Percentiles rank a stretch among this genome's conserved stretches.
Conservation (phyloP, 768 basidiomycete species). For the Suillus occidentalis region DNA sequence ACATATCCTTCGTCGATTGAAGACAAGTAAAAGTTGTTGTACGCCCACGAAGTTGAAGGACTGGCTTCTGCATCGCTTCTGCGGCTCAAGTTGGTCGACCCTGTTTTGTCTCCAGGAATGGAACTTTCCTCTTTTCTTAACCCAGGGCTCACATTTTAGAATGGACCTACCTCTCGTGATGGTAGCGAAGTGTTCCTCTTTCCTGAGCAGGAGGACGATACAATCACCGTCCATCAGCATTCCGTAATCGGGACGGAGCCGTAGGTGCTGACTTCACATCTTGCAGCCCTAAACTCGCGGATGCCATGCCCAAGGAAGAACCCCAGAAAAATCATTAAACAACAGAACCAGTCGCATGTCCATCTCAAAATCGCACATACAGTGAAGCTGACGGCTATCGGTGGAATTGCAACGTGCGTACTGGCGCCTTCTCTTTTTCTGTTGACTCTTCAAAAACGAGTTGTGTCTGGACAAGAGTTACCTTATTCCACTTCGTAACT, state of each 20-base stretch:
- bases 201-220: slow-evolving; percentile 16
- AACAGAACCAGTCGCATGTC: slow-evolving; percentile 21
- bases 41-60: slow-evolving; percentile 19
- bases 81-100: slow-evolving; percentile 5
- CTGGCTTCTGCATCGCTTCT: slow-evolving; percentile 2
- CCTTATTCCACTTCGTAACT: slow-evolving; percentile 9
- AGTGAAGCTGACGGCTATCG: slow-evolving; percentile 13
- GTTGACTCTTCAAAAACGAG: background rate
- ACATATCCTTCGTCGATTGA: slow-evolving; percentile 30
- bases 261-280: slow-evolving; percentile 18
- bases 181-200: slow-evolving; percentile 14
- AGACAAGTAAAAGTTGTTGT: slow-evolving; percentile 34
- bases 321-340: slow-evolving; percentile 20
- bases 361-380: slow-evolving; percentile 15
- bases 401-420: slow-evolving; percentile 5
- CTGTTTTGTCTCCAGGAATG: background rate
- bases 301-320: too few species aligned
- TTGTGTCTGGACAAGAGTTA: slow-evolving; percentile 19
- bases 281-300: slow-evolving; percentile 7
- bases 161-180: slow-evolving; percentile 20
- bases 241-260: slow-evolving; percentile 33
- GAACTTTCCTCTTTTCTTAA: background rate
- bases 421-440: background rate
- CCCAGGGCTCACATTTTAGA: slow-evolving; percentile 20
- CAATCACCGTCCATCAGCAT: slow-evolving; percentile 12